Conservation (phyloP, 345 rosid species). For the Erodium maritimum region DNA sequence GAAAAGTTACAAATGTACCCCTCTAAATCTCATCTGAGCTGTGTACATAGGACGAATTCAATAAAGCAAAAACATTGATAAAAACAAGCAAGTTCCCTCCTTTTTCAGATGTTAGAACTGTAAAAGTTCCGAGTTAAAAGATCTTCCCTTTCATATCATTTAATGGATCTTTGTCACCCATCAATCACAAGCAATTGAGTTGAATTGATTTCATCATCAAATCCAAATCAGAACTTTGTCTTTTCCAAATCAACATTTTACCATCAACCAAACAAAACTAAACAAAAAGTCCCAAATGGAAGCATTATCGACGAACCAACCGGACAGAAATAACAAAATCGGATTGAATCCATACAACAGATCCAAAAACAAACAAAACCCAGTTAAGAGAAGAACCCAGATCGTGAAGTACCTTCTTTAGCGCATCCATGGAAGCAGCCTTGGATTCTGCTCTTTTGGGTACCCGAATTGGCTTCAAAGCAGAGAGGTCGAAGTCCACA, state of each 20-base stretch:
- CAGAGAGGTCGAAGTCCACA: slow-evolving; percentile 31
- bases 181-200: not conserved
- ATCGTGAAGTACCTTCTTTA: slow-evolving; percentile 43
- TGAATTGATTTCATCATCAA: not conserved
- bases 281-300: not conserved
- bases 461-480: slow-evolving; percentile 33
- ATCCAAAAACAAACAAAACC: not conserved
- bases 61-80: not conserved
- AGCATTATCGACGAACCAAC: not conserved
- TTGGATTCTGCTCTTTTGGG: slow-evolving; percentile 39
- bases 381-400: not conserved
- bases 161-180: not conserved
- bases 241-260: not conserved
- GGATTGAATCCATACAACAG: not conserved
- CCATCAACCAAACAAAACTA: slow-evolving; percentile 4
- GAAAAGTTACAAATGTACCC: not conserved
- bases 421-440: slow-evolving; percentile 47
- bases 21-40: not conserved
- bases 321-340: not conserved
- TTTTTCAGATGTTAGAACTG: not conserved
- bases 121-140: not conserved
- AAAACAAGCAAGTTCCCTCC: not conserved
- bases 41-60: not conserved
- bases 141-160: not conserved
- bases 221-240: not conserved